Conservation (phyloP, 768 basidiomycete genomes). For the Tricholoma bakamatsutake region DNA sequence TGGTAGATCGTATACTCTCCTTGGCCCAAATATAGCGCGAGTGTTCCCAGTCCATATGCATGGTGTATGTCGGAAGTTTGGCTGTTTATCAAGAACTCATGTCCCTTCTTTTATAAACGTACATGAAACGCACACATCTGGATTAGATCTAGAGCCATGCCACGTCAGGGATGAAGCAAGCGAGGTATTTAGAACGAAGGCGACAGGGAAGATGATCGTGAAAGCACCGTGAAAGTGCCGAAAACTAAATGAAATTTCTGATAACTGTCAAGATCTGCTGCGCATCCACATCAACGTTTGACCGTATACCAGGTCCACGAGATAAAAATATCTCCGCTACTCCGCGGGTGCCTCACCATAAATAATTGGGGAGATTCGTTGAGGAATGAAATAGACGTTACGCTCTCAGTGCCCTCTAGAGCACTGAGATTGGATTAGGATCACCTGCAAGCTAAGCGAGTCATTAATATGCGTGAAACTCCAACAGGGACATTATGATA, state of each 20-base stretch:
- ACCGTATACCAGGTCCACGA: not conserved
- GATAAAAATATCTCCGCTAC: not conserved
- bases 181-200: not conserved
- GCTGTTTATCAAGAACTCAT: not conserved
- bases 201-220: not conserved
- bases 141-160: not conserved
- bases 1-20: not conserved
- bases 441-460: too few relatives aligned
- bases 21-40: not conserved
- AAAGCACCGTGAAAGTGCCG: not conserved
- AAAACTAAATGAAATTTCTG: not conserved
- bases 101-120: not conserved
- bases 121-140: not conserved
- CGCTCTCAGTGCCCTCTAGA: too few relatives aligned
- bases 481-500: too few relatives aligned
- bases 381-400: too few relatives aligned
- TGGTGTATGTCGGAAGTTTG: not conserved
- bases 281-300: not conserved
- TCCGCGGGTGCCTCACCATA: too few relatives aligned
- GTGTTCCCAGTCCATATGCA: not conserved
- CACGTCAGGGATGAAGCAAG: not conserved
- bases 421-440: too few relatives aligned
- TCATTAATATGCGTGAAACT: too few relatives aligned
- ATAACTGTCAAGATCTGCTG: not conserved
- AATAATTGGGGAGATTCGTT: too few relatives aligned